Evolutionary conservation across 441 rosid genomes (phyloP), one percentile per base, ranked within the genome.

Genomic region (Populus tomentosa): DNA sequence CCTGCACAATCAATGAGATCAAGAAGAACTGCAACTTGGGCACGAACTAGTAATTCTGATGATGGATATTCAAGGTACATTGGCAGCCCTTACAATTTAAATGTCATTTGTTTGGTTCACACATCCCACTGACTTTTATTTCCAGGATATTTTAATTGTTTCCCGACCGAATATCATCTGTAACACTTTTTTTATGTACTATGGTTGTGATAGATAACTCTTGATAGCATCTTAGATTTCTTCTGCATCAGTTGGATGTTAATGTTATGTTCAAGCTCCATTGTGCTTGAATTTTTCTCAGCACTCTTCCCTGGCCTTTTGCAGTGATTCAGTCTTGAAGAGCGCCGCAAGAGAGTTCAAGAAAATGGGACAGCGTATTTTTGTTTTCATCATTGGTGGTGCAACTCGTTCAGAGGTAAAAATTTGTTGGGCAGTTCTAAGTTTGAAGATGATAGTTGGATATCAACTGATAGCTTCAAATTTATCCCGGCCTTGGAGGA

Each of bases 401-500:
- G 97, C 97, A 32, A 97, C 99, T 63, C 89, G 98, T 75, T 97
- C 99, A 7, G 98, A 97, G 99, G 98, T 93, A 87, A 84, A 79
- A 30, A 70, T 67, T 38, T 67, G 64, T 64, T 35, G 4, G 42
- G 56, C 23, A 65, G 40, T 46, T 74, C 68, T 40, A n/a, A 32
- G 28, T 65, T 69, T 69, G 18, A 16, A 21, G 11, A 72, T 63
- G 26, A 79, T 56, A 26, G 14, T 33, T 61, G 26, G 35, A 53
- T 30, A 3, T 69, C 50, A 40, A 30, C 33, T 32, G 33, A 32
- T 38, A 32, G 33, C 33, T 33, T 28, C 77, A 59, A 62, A 40
- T n/a, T 59, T 59, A 59, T 16, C 64, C 16, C 36, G 9, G 10
- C 28, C 21, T 5, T 28, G 56, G 56, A 13, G 35, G 0, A 28